Evolutionary conservation across 1,284 basidiomycete species (phyloP), one percentile per base, ranked within the genome.

Genomic region (Cryptococcus deneoformans): DNA sequence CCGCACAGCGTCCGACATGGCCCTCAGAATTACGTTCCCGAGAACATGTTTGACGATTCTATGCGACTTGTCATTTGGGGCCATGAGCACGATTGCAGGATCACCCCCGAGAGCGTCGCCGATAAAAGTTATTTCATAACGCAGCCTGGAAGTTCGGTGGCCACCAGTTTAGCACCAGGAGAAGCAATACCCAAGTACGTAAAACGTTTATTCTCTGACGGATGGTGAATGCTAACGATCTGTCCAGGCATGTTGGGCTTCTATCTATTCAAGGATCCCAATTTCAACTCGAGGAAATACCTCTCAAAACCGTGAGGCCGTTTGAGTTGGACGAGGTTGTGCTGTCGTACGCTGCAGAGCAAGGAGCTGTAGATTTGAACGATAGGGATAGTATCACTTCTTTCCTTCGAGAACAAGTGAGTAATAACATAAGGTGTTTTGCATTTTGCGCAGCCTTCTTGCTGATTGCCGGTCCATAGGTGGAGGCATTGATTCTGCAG

Each of bases 21-120:
- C 0, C 90, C 91, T 3, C 91, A 96, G 71, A 88, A 92, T 65
- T 90, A 83, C 29, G 93, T 98, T 0, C 93, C 94, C 2, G 96
- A 99, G 71, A 89, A 89, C 58, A 90, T 96, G 85, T 99, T 99
- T 68, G 95, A 98, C 71, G 92, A 99, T 71, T 90, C 87, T 66
- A 83, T 98, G 57, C 86, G 96, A 70, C 82, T 99, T 5, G 90
- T 99, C 7, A 82, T 99, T 0, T 99, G 95, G 95, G 95, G 96
- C 1, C 96, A 99, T 73, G 96, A 99, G 75, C 96, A 99, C 73
- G 95, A 99, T 75, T 97, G 94, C 72, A 85, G 92, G 34, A 92
- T 98, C 59, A 80, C 85, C 2, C 95, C 95, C 0, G 91, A 97
- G 70, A 82, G 86, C 2, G 93, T 99, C 5, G 87, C 90, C 5